Conservation (phyloP, 148 eudicot genomes). For the Rhododendron griersonianum region DNA sequence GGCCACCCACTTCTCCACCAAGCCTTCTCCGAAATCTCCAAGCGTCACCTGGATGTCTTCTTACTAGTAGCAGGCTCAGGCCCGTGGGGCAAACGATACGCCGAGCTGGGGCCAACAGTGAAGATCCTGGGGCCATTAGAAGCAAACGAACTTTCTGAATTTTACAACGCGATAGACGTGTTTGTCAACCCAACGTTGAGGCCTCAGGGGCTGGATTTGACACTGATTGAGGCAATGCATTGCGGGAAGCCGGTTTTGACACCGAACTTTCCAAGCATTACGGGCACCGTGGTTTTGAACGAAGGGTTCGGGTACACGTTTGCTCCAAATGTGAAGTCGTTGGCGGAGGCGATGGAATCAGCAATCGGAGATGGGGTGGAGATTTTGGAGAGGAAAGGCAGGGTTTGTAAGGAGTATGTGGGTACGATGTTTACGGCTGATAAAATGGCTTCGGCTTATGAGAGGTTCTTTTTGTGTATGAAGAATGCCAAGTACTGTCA, state of each 20-base stretch:
- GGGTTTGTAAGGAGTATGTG: constrained; percentile 17
- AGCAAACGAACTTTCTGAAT: constrained; percentile 22
- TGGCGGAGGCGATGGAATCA: constrained; percentile 20
- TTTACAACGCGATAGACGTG: constrained; percentile 37
- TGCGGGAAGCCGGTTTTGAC: constrained; percentile 36
- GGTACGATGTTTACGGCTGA: constrained; percentile 28
- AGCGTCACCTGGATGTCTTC: constrained; percentile 14
- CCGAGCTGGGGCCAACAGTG: constrained; percentile 28
- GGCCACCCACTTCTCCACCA: constrained; percentile 36
- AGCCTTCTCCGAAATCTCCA: constrained; percentile 18
- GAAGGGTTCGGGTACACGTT: constrained; percentile 33
- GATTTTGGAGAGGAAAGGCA: constrained; percentile 21
- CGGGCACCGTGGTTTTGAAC: constrained; percentile 27
- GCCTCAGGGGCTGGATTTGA: constrained; percentile 49
- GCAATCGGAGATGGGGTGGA: constrained; percentile 22
- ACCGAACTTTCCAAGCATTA: constrained; percentile 31
- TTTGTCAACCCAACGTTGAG: constrained; percentile 46
- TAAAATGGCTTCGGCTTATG: constrained; percentile 43
- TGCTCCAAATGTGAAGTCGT: constrained; percentile 27
- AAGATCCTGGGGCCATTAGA: constrained; percentile 28
- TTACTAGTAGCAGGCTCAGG: constrained; percentile 37
- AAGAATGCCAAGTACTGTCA: constrained; percentile 18
- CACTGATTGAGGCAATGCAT: constrained; percentile 41
- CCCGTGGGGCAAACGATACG: constrained; percentile 33
- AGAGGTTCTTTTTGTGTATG: constrained; percentile 29